A percentile compares a stretch with the other conserved stretches of the same genome.
These are phyloP conservation scores for Dactylellina sp. DNA, from an alignment of 2,329 filamentous ascomycete genomes.

Conservation along the genomic window DNA sequence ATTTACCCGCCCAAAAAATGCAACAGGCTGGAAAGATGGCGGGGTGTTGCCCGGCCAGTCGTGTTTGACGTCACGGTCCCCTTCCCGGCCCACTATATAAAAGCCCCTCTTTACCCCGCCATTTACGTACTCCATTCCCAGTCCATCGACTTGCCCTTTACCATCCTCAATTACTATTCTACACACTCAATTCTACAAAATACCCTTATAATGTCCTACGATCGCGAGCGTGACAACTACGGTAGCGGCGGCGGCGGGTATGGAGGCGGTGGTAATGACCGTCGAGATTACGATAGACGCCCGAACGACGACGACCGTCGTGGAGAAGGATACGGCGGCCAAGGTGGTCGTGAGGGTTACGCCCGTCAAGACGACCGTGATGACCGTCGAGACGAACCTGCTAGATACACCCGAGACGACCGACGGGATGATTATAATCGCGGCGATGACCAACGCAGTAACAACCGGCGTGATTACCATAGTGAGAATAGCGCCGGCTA, in stretches of 20 bases:
- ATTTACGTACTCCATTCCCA: neutral
- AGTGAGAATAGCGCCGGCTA: no score
- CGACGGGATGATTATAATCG: constrained; percentile 25
- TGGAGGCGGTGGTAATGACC: no score
- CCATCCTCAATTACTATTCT: neutral
- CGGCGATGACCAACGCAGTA: constrained; percentile 18
- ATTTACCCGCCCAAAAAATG: no score
- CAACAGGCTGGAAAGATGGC: neutral
- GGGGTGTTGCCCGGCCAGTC: neutral
- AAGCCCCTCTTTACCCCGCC: constrained; percentile 53
- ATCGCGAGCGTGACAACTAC: constrained; percentile 30
- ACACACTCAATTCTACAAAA: neutral
- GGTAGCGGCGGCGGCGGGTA: constrained; percentile 23
- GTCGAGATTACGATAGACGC: constrained; percentile 3
- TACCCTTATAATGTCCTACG: constrained; percentile 35
- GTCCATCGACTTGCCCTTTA: neutral
- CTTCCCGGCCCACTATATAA: constrained; percentile 21
- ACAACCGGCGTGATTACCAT: constrained; percentile 18
- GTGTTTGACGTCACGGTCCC: constrained; percentile 43
- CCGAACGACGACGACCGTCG: neutral
- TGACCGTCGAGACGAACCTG: constrained; percentile 1
- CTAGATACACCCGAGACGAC: constrained; percentile 25
- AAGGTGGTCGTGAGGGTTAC: constrained; percentile 11
- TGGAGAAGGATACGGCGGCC: constrained; percentile 6
- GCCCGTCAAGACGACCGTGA: constrained; percentile 22